phyloP scores from a whole-genome alignment of 2,329 filamentous ascomycete species.

The Talaromyces sp. region DNA sequence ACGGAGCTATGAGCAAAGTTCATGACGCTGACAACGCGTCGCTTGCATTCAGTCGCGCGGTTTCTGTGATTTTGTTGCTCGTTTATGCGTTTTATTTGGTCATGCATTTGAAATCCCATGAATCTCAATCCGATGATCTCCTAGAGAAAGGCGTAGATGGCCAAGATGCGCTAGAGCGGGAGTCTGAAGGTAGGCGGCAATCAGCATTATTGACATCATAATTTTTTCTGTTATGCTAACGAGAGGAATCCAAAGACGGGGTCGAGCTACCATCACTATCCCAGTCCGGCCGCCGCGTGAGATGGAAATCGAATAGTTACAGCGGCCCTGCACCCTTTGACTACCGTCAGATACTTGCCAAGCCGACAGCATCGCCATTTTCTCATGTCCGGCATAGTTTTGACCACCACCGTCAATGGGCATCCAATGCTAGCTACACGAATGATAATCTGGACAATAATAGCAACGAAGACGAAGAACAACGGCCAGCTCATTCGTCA shows the following conservation, averaged over 20 bases:
- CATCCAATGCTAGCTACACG: neutral
- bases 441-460: neutral
- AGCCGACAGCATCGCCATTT: neutral
- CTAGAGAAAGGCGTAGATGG: neutral
- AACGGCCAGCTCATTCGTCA: neutral
- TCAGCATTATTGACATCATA: neutral
- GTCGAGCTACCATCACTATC: neutral
- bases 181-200: neutral
- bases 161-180: neutral
- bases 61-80: neutral
- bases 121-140: neutral
- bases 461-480: neutral
- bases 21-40: conserved; percentile 60
- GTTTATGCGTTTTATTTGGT: conserved; percentile 8
- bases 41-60: conserved; percentile 70
- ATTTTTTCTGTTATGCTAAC: neutral
- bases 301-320: neutral
- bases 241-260: neutral
- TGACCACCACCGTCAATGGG: neutral
- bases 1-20: conserved; percentile 67
- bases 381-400: neutral
- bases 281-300: neutral
- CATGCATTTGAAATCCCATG: conserved; percentile 12
- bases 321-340: neutral
- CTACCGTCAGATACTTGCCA: conserved; percentile 4